A percentile compares a stretch with the other conserved stretches of the same genome.
Conservation (phyloP, 2,329 filamentous ascomycete species). For the Gliomastix tumulicola region DNA sequence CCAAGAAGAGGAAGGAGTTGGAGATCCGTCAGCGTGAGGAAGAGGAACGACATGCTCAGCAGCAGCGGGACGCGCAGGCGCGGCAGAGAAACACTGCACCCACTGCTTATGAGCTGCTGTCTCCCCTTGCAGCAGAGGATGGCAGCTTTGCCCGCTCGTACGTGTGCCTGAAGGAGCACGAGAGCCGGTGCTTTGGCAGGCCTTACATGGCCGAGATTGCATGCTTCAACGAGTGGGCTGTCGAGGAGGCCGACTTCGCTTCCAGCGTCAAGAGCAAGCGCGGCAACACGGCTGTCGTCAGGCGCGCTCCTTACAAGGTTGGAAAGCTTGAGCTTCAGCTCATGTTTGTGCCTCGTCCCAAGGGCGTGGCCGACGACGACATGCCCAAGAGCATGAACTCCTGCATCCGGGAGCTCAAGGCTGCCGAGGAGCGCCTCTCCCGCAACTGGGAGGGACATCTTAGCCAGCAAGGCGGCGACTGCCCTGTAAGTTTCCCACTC, state of each 20-base stretch:
- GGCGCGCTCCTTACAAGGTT: constrained; percentile 91
- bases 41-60: constrained; percentile 62
- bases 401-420: constrained; percentile 86
- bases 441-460: constrained; percentile 82
- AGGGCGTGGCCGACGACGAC: constrained; percentile 79
- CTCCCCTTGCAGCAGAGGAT: constrained; percentile 80
- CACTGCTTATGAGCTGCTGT: constrained; percentile 79
- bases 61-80: constrained; percentile 57
- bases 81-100: constrained; percentile 57
- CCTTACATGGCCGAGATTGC: constrained; percentile 83
- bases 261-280: constrained; percentile 96
- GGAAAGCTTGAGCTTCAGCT: constrained; percentile 92
- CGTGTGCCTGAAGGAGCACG: constrained; percentile 88
- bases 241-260: constrained; percentile 69
- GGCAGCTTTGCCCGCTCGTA: constrained; percentile 94
- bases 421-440: constrained; percentile 73
- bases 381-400: constrained; percentile 99
- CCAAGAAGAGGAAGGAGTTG: constrained; percentile 93
- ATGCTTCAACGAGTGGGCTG: constrained; percentile 98
- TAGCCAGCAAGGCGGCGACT: constrained; percentile 96
- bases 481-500: constrained; percentile 66
- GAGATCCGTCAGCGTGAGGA: constrained; percentile 80
- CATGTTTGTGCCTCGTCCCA: constrained; percentile 88
- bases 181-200: constrained; percentile 79
- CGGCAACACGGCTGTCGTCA: constrained; percentile 60